Evolutionary conservation across 176 grass and related monocot species (phyloP).

Genomic region (Alopecurus myosuroides): DNA sequence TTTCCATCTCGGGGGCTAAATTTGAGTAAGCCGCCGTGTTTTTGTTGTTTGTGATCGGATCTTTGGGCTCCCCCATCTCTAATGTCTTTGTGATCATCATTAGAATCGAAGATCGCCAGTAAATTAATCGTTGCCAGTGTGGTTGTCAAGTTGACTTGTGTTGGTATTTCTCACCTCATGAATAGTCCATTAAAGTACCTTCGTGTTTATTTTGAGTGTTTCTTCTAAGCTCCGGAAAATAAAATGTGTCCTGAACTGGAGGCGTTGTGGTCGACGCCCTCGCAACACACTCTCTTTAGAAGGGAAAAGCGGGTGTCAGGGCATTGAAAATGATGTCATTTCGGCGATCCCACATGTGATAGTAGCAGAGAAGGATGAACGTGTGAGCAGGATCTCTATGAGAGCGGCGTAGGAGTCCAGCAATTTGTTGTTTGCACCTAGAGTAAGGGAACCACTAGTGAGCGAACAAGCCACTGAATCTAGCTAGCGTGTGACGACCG

Average conservation of each 20-base stretch:
- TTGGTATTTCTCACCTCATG: neutral
- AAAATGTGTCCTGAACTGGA: too few relatives aligned
- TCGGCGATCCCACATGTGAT: too few relatives aligned
- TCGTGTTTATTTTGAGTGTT: neutral
- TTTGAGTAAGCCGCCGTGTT: too few relatives aligned
- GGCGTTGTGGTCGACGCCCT: neutral
- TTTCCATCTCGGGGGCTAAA: too few relatives aligned
- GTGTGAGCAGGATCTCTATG: too few relatives aligned
- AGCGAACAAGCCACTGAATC: neutral
- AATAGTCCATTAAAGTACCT: neutral
- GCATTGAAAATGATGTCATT: too few relatives aligned
- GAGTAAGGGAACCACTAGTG: neutral
- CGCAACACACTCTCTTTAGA: too few relatives aligned
- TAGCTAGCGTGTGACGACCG: neutral
- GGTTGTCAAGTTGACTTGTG: neutral
- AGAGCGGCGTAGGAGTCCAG: too few relatives aligned
- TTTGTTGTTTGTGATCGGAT: neutral
- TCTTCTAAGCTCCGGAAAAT: neutral
- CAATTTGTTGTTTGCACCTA: neutral
- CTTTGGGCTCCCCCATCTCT: neutral
- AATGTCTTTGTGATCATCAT: neutral
- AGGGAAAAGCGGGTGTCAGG: too few relatives aligned
- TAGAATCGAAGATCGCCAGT: neutral
- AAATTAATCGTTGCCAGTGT: neutral
- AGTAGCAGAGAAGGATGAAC: too few relatives aligned